Evolutionary conservation across 2,329 filamentous ascomycete genomes (phyloP), one percentile per base, ranked within the genome.

Genomic region (Pseudopyrenochaeta lycopersici): DNA sequence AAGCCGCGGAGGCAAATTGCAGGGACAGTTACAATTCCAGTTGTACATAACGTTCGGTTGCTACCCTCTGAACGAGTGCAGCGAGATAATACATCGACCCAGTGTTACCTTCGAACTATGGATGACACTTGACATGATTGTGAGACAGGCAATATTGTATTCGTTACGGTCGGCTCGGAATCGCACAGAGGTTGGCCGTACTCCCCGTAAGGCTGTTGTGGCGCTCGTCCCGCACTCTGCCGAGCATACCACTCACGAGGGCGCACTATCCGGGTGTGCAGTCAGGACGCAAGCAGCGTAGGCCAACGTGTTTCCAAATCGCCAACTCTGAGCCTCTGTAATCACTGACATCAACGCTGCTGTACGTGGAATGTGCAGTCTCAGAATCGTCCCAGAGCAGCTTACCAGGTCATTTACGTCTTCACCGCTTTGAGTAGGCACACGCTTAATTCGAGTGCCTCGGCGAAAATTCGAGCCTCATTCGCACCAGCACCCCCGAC

Each of bases 391-490:
- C 31, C 35, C 36, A 40, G 18, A 35, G 46, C 62, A 59, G 62
- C 53, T 48, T 54, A 38, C 32, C 53, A 54, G 61, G 48, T 58
- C 52, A 50, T 43, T 51, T 54, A 49, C 56, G 53, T 14, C 41
- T 49, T 27, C 33, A 43, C 48, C 54, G 38, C 46, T 49, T 49
- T 45, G 46, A 45, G 48, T 18, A 49, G 39, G 35, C 40, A 49
- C 41, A 51, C 55, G 45, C 52, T 14, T 45, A 50, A 40, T 49
- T 35, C 41, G 43, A 54, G 39, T 58, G 56, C 53, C 67, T 67
- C 66, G 67, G 66, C 54, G 57, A 60, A 66, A 70, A 66, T 49
- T 66, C 45, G n/a, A 58, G 42, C 49, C 49, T 52, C 52, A 49
- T 47, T 56, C 47, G 45, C 54, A 49, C 53, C 54, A 59, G 49